Evolutionary conservation across 2,329 filamentous ascomycete genomes (phyloP), one percentile per base, ranked within the genome.

Genomic region (Pseudogymnoascus sp.): DNA sequence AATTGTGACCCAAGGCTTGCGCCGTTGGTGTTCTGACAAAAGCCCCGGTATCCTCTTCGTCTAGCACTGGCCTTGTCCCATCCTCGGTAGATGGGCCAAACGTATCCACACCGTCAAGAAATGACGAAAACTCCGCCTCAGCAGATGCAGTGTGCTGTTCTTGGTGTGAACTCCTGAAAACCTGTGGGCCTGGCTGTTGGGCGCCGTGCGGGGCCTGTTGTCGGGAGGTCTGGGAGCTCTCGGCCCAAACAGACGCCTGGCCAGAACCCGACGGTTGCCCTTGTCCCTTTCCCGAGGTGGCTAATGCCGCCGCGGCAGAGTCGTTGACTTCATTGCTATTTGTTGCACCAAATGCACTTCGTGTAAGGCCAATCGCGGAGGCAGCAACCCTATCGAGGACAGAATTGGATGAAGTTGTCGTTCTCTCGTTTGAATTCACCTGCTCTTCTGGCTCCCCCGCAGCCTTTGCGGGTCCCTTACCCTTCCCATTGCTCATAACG

Each of bases 361-460:
- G 67, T 19, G 72, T 63, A 28, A 75, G 68, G 0, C 68, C 67
- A 10, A 65, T 67, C 28, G 74, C 74, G 23, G 74, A 75, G 56
- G 67, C 65, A 59, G 65, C 61, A 52, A 71, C 62, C 59, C 67
- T 62, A 38, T 65, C 65, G 3, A 69, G 45, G 5, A 70, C 56
- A 8, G 48, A 61, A 26, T 61, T 30, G 13, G 67, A 67, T 15
- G 61, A 52, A 28, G 18, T 21, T 19, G 28, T 19, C 30, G n/a
- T 52, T 34, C 28, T 61, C 33, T 38, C 39, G 26, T 61, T 33
- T 12, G 61, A 33, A 57, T 37, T 18, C 21, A 61, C 61, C 37
- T 60, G n/a, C 5, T 52, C 45, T 18, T 61, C 52, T 23, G 60
- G 34, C 19, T 61, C 35, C 9, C 65, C 57, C 23, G 61, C 34